Evolutionary conservation across 352 stramenopile genomes (phyloP), one percentile per base, ranked within the genome.

Genomic region (Thalassiosira ordinaria): DNA sequence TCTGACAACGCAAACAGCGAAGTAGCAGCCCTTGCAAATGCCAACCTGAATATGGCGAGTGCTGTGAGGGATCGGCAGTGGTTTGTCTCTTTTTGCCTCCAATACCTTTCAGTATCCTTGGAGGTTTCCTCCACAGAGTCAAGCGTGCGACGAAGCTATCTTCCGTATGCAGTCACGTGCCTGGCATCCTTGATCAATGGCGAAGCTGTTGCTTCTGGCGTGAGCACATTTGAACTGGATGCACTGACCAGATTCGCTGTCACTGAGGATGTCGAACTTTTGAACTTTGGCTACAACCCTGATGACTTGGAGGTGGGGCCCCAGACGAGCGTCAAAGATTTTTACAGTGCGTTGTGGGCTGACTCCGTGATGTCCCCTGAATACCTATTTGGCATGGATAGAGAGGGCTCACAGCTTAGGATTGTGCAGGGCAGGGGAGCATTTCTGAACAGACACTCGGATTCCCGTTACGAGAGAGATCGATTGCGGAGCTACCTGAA

Each of bases 61-160:
- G 66, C 59, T 37, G 65, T n/a, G n/a, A 70, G 39, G 74, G 74
- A 86, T 80, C 69, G 65, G 27, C 55, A 60, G 56, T 86, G 59
- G 57, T 78, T 82, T 47, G 35, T 84, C 26, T 80, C 67, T 51
- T 86, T 81, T 46, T 88, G 77, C 71, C 39, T 88, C 51, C 66
- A 44, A 14, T 86, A 86, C 56, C 65, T 86, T 26, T 71, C 86
- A 71, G 24, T 57, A 27, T 63, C 69, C 24, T 62, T 81, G 29
- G 41, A 69, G 20, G 59, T 80, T 57, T 59, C 44, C 22, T 59
- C 44, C 22, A 22, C 52, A 14, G 46, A 84, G 20, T 82, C 80
- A 26, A 79, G 29, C 16, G 63, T 84, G 61, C 75, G 69, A 14
- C 72, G 80, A 57, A 68, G 65, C 3, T 88, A 77, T 26, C 57